Base-by-base conservation (phyloP, 306 rosid genomes). In the Fragaria nilgerrensis region DNA sequence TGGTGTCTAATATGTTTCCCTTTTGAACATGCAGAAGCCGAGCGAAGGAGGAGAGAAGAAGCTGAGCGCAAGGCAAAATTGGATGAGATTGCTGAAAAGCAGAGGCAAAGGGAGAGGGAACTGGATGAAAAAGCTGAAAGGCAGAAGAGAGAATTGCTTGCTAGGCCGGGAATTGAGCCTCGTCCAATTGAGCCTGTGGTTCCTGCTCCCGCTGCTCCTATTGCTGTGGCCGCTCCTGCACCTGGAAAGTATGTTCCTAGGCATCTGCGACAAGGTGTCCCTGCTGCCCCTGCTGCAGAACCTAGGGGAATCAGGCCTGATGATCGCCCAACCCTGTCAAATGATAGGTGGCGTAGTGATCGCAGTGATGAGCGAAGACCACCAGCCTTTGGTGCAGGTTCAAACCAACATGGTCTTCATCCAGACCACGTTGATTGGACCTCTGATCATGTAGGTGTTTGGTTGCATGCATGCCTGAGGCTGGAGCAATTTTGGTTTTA, bases 21-120 rank as follows among this genome's bases (percentile, higher is more conserved):
- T 63, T 68, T 36, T 77, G 45, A 62, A 82, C 62, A 45, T 82
- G 55, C 88, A 96, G 99, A 92, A 83, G 94, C 94, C 16, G 99
- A 96, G 84, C 91, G 88, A 81, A 77, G 70, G 44, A 91, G 80
- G 81, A 91, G 82, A 80, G 99, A 92, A 62, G 93, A 92, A 48
- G 85, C 85, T n/a, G 97, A 96, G 70, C 91, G 80, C 59, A 61
- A 68, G 50, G 94, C 91, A 5, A 96, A 93, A 75, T 80, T 96
- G 78, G 97, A 81, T 3, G 96, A 86, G 84, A 89, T 88, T 7
- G 86, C 92, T 49, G 97, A 91, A 80, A 96, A 85, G 81, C 98
- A 90, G 90, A 89, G 85, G 80, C 97, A 84, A 68, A 89, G 98
- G 72, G 94, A 89, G 82, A 83, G 29, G 75, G 99, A 96, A 68